These are phyloP conservation scores for Calendula officinalis DNA, from an alignment of 129 eudicot genomes.

Conservation along the genomic window DNA sequence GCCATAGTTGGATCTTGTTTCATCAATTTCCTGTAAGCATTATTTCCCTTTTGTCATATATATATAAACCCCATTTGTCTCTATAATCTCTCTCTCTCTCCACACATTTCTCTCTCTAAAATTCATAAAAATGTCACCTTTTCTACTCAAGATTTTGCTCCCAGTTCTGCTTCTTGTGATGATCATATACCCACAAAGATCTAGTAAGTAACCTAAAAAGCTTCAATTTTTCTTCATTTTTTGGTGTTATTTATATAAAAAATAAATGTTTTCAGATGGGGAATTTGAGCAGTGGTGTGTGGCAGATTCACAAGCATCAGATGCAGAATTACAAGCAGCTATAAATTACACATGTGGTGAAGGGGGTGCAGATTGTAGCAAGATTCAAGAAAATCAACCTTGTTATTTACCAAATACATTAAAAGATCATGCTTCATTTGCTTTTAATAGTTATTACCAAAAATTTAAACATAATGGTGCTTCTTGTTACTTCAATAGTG, in stretches of 20 bases:
- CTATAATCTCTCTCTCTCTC: constrained; percentile 20
- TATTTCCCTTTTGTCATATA: constrained; percentile 32
- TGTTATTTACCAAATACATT: constrained; percentile 66
- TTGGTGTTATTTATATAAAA: constrained; percentile 6
- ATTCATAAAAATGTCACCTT: constrained; percentile 33
- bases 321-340: constrained; percentile 58
- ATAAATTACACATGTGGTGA: constrained; percentile 67
- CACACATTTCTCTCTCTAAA: constrained; percentile 18
- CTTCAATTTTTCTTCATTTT: constrained; percentile 9
- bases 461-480: constrained; percentile 69
- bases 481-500: constrained; percentile 69
- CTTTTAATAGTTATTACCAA: constrained; percentile 70
- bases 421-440: constrained; percentile 76
- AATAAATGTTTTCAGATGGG: constrained; percentile 29
- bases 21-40: constrained; percentile 25
- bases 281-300: constrained; percentile 71
- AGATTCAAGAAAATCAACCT: constrained; percentile 63
- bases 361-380: constrained; percentile 62
- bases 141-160: constrained; percentile 26
- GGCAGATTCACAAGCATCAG: constrained; percentile 71
- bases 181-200: constrained; percentile 29
- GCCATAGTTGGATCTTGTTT: constrained; percentile 33
- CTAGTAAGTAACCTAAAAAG: constrained; percentile 29
- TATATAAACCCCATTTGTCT: constrained; percentile 32
- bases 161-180: constrained; percentile 33